Percentiles rank a stretch among this genome's conserved stretches.
Conservation (phyloP, 2,329 filamentous ascomycete genomes). For the Aspergillus candidus region DNA sequence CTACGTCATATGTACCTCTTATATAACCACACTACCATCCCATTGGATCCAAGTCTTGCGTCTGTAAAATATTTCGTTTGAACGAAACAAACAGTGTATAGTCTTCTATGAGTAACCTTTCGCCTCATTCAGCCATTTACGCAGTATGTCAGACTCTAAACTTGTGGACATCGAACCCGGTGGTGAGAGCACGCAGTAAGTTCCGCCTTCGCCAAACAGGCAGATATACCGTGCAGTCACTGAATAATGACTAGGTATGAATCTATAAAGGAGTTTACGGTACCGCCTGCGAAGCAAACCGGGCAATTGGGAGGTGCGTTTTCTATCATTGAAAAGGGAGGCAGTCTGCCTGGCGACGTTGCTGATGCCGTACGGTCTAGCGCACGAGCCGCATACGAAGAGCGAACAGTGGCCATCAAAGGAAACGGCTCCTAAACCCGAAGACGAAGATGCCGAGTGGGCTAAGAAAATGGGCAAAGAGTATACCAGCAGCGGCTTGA, state of each 20-base stretch:
- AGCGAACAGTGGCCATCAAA: constrained; percentile 18
- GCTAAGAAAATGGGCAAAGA: constrained; percentile 53
- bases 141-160: constrained; percentile 44
- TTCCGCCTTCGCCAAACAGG: not conserved
- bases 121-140: not conserved
- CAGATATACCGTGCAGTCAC: not conserved
- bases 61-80: too few species aligned
- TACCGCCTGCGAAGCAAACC: constrained; percentile 47
- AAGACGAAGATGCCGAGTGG: constrained; percentile 45
- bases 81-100: too few species aligned
- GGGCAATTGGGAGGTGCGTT: constrained; percentile 52
- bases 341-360: not conserved
- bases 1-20: constrained; percentile 10
- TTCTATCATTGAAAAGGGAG: not conserved
- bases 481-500: constrained; percentile 43
- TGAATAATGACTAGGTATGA: constrained; percentile 47
- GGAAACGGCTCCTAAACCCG: constrained; percentile 9
- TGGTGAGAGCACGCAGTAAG: constrained; percentile 55
- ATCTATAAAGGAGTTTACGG: constrained; percentile 46
- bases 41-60: too few species aligned
- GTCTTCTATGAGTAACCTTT: too few species aligned
- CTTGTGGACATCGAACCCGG: constrained; percentile 56
- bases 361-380: constrained; percentile 6
- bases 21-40: not conserved
- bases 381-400: constrained; percentile 26